Base-by-base conservation (phyloP, 768 basidiomycete species). In the Agrocybe praecox region DNA sequence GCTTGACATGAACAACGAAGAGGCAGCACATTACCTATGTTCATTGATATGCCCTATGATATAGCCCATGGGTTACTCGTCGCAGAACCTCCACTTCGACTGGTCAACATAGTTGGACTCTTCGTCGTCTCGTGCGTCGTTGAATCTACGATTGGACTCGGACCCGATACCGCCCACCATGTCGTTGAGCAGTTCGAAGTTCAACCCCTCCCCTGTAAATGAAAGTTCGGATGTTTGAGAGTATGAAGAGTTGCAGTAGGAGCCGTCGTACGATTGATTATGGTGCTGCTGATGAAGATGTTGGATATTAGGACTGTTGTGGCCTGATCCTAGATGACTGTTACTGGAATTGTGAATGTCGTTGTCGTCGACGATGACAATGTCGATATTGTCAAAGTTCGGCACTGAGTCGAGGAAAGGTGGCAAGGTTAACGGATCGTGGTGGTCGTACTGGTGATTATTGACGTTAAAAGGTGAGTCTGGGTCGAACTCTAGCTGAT, bases 91-190 rank as follows among this genome's bases (percentile, higher is more conserved):
- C 21, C 2, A 52, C 34, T 6, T 44, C 2, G 72, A 56, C 77
- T 88, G 85, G 5, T 73, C 65, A 73, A 92, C 90, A 77, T 83
- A 92, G 67, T 92, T 84, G 80, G 92, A 92, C 29, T 85, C 86
- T 52, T 66, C 70, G 72, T 63, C 58, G 66, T 65, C 62, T 69
- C 69, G 59, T 60, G 68, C 46, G 36, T 40, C 36, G n/a, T 40
- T 40, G 36, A 40, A 40, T 40, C 36, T 4, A 40, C 14, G 36
- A 12, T 40, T 4, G n/a, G 36, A 40, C 12, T 40, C 36, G 3
- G 36, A 3, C 12, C 36, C 36, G n/a, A 54, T 54, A n/a, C 46
- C 46, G 46, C 52, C 52, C 29, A 46, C 71, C 40, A 81, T 76
- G 53, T 80, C 80, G 26, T 74, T 75, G 40, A 88, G 82, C 57